Evolutionary conservation across 2,329 filamentous ascomycete species (phyloP), one percentile per base, ranked within the genome.

Genomic region (Aureobasidium leucospermi): DNA sequence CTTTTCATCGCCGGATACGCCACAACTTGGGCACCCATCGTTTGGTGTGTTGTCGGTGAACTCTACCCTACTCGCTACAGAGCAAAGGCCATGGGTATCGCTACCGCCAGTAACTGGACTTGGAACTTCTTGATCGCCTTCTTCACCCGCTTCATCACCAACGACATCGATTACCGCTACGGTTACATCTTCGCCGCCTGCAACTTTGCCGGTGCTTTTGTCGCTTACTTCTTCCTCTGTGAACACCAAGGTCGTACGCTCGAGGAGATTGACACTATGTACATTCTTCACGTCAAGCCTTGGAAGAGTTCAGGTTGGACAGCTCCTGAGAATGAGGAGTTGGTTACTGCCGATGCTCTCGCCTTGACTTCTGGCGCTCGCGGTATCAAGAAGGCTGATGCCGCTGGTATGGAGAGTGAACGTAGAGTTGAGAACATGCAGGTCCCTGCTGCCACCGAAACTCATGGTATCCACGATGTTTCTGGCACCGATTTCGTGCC

Each of bases 11-110:
- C 85, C 0, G 83, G 78, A 1, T 58, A 85, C 61, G 63, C 62
- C 6, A 47, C 46, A 2, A 87, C 85, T 1, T 88, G 85, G 86
- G 85, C 85, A 23, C 86, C 86, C 0, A 81, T 85, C 52, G 82
- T 88, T 57, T 91, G 87, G 88, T 84, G 87, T 58, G 78, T 86
- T 28, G 81, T 85, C 48, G 81, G 83, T 5, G 83, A 86, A 68
- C 79, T 88, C 53, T 89, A 86, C 69, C 85, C 81, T 0, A 81
- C 81, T 10, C 76, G 83, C 13, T 85, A 85, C 66, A 43, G 67
- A 9, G 67, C 81, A 78, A 32, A 68, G 52, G 65, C 63, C 11
- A 85, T 85, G 78, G 82, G 81, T 1, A 69, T 86, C 1, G 78
- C 82, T 0, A 86, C 84, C 0, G 79, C 82, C 0, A 80, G 78